phyloP scores from a whole-genome alignment of 139 green algal species.

The Nannochloris sp. region DNA sequence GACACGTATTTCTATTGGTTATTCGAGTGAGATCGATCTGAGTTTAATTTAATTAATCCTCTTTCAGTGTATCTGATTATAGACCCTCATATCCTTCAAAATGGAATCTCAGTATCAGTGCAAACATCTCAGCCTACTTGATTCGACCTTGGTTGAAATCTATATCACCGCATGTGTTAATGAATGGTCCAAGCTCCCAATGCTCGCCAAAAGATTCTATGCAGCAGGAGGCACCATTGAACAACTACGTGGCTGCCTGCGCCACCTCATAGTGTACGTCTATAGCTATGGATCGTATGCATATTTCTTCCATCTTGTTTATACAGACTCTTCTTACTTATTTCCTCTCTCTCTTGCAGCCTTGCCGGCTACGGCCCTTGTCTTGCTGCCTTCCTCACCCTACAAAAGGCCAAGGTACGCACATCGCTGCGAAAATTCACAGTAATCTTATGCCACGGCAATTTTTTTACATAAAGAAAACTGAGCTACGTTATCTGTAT shows the following conservation, averaged over 20 bases:
- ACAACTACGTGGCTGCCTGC: slow-evolving; percentile 35
- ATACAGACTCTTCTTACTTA: background rate
- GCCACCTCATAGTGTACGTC: slow-evolving; percentile 46
- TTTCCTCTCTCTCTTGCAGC: slow-evolving; percentile 3
- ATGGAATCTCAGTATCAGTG: no score
- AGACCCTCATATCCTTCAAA: no score
- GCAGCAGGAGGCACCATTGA: slow-evolving; percentile 13
- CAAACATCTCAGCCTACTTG: background rate
- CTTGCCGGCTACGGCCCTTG: slow-evolving; percentile 44
- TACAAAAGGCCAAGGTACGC: slow-evolving; percentile 33
- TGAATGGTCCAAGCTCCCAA: slow-evolving; percentile 18
- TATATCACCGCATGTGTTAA: slow-evolving; percentile 8
- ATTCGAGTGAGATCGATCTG: no score
- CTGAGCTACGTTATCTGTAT: no score
- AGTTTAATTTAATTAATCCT: no score
- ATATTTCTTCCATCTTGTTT: background rate
- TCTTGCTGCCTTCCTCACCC: slow-evolving; percentile 39
- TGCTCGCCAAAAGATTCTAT: slow-evolving; percentile 16
- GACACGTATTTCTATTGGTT: no score
- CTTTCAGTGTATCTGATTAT: no score
- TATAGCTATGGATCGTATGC: background rate
- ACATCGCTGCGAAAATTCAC: background rate
- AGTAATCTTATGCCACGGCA: background rate
- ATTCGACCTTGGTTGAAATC: background rate
- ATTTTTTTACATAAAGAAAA: no score